phyloP scores from a whole-genome alignment of 768 basidiomycete genomes.

The Termitomyces sp. region DNA sequence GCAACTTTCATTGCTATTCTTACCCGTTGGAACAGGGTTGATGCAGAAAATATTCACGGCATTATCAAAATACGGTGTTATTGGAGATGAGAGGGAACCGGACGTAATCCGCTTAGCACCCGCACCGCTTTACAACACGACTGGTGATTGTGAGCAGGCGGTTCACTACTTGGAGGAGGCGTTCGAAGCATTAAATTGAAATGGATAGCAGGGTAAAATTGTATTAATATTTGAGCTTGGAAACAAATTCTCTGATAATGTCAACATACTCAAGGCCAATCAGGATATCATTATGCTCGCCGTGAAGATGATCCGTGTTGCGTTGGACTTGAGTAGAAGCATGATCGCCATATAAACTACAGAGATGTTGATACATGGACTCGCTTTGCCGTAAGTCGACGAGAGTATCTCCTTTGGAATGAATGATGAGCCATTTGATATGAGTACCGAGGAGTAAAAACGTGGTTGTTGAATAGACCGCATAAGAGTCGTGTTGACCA shows the following conservation, averaged over 20 bases:
- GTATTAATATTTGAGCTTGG: background rate
- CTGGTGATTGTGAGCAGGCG: conserved; percentile 69
- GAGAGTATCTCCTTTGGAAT: conserved; percentile 67
- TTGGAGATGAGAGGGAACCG: conserved; percentile 89
- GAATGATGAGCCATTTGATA: conserved; percentile 66
- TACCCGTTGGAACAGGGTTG: conserved; percentile 50
- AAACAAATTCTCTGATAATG: conserved; percentile 39
- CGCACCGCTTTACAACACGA: conserved; percentile 80
- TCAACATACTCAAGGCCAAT: conserved; percentile 33
- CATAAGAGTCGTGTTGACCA: conserved; percentile 43
- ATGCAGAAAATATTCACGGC: conserved; percentile 69
- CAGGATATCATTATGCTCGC: conserved; percentile 54
- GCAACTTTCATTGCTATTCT: conserved; percentile 82
- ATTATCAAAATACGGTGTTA: conserved; percentile 65
- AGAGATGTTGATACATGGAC: conserved; percentile 52
- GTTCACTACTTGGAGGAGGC: conserved; percentile 59
- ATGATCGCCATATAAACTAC: conserved; percentile 24
- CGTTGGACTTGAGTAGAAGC: conserved; percentile 16
- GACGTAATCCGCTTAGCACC: conserved; percentile 91
- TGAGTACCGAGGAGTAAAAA: conserved; percentile 30
- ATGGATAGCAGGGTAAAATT: background rate
- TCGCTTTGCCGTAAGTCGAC: conserved; percentile 60
- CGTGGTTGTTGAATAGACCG: conserved; percentile 36
- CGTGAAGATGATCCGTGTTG: conserved; percentile 35
- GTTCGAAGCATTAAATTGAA: conserved; percentile 23